phyloP scores from a whole-genome alignment of 257 asterid species.

The Cordia subcordata region DNA sequence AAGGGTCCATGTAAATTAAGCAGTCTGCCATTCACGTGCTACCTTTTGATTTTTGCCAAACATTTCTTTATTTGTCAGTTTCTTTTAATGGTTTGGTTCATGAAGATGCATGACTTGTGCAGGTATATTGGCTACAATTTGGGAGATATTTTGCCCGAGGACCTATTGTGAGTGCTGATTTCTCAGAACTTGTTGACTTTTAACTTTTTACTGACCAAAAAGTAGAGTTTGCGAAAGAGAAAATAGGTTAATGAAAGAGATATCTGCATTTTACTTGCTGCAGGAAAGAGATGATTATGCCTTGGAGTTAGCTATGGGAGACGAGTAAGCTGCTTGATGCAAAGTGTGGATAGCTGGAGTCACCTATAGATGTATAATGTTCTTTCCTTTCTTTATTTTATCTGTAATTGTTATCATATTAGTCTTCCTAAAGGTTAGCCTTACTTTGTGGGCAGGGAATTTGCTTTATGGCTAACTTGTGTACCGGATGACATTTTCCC shows the following conservation, averaged over 20 bases:
- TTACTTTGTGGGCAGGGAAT: too few relatives aligned
- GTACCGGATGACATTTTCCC: too few relatives aligned
- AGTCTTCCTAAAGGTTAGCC: background rate
- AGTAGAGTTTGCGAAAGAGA: background rate
- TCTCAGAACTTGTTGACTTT: background rate
- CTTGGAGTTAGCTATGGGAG: conserved; percentile 90
- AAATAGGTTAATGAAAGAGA: background rate
- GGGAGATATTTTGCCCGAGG: conserved; percentile 99
- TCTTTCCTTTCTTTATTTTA: background rate
- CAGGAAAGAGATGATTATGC: conserved; percentile 99
- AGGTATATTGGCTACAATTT: conserved; percentile 98
- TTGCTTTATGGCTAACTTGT: too few relatives aligned
- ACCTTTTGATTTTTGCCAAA: background rate
- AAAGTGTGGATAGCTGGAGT: background rate
- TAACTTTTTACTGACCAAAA: background rate
- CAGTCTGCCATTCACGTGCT: background rate
- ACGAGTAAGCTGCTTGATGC: conserved; percentile 43
- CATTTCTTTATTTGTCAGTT: background rate
- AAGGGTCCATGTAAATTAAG: background rate
- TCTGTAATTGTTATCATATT: background rate
- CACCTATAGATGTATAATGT: background rate
- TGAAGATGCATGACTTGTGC: conserved; percentile 20
- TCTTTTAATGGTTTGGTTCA: background rate
- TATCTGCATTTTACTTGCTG: conserved; percentile 15
- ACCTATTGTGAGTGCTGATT: conserved; percentile 60